Evolutionary conservation across 2,329 filamentous ascomycete species (phyloP).

Genomic region (Epicoccum sorghinum): DNA sequence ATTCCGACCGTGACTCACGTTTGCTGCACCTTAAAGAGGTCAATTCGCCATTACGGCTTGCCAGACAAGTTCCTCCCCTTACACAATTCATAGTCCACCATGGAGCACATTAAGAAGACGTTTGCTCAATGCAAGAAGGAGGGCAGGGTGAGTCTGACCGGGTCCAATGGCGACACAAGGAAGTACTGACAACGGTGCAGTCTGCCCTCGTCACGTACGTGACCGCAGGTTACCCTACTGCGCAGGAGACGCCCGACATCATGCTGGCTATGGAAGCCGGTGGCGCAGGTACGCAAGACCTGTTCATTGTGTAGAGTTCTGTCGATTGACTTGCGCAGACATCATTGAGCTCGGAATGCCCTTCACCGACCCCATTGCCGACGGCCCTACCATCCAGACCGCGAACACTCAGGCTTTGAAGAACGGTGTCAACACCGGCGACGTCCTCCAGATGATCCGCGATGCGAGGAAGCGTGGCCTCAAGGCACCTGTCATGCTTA

Average conservation of each 20-base stretch:
- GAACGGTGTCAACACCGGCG: conserved; percentile 84
- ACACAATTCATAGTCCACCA: conserved; percentile 27
- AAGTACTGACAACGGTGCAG: conserved; percentile 50
- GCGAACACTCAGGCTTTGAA: conserved; percentile 87
- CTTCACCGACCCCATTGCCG: conserved; percentile 97
- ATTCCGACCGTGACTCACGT: conserved; percentile 17
- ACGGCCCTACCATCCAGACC: conserved; percentile 95
- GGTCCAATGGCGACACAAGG: background rate
- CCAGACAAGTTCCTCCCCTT: conserved; percentile 6
- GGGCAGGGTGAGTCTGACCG: conserved; percentile 45
- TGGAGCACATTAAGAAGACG: conserved; percentile 57
- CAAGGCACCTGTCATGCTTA: conserved; percentile 82
- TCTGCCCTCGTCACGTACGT: conserved; percentile 93
- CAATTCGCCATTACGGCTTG: conserved; percentile 15
- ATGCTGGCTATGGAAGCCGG: conserved; percentile 90
- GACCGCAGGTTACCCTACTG: conserved; percentile 87
- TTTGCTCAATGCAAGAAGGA: conserved; percentile 59
- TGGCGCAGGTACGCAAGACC: conserved; percentile 71
- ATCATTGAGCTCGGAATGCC: conserved; percentile 95
- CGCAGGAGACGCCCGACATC: conserved; percentile 82
- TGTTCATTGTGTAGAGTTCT: background rate
- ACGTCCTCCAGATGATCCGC: conserved; percentile 81
- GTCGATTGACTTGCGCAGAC: conserved; percentile 60
- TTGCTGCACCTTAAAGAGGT: conserved; percentile 12
- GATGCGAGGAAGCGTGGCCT: conserved; percentile 79